phyloP scores from a whole-genome alignment of 805 yeast species.

The Vanderwaltozyma yarrowii region DNA sequence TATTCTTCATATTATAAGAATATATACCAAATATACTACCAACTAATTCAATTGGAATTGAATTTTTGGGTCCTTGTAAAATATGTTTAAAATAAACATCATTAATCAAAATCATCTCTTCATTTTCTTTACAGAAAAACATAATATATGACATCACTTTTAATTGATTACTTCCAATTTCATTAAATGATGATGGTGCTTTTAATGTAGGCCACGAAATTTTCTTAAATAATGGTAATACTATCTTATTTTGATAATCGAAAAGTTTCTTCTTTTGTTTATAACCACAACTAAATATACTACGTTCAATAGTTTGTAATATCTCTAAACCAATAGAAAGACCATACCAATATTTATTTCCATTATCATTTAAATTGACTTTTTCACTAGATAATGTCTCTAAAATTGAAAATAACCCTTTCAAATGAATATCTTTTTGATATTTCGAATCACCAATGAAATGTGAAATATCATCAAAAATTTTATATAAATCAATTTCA shows the following conservation, averaged over 20 bases:
- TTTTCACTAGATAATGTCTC: conserved; percentile 5
- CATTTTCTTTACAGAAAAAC: conserved; percentile 11
- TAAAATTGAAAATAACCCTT: conserved; percentile 22
- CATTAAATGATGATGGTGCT: not conserved
- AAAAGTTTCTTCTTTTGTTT: not conserved
- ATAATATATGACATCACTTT: conserved; percentile 22
- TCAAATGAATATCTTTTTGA: conserved; percentile 20
- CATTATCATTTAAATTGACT: not conserved
- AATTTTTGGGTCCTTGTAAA: conserved; percentile 41
- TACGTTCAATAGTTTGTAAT: conserved; percentile 12
- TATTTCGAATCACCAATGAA: conserved; percentile 23
- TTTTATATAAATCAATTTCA: conserved; percentile 20
- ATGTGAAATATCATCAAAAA: conserved; percentile 28
- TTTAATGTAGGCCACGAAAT: not conserved
- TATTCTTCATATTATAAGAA: conserved; percentile 30
- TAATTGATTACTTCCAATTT: conserved; percentile 27
- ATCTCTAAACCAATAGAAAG: conserved; percentile 21
- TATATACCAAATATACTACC: conserved; percentile 35
- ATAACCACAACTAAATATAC: not conserved
- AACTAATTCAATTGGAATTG: conserved; percentile 44
- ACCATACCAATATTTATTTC: conserved; percentile 15
- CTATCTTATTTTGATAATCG: no score
- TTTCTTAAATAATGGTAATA: not conserved
- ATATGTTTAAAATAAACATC: conserved; percentile 38
- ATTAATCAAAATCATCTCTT: conserved; percentile 25